Evolutionary conservation across 2,329 filamentous ascomycete species (phyloP).

Genomic region (Cephalotrichum gorgonifer): DNA sequence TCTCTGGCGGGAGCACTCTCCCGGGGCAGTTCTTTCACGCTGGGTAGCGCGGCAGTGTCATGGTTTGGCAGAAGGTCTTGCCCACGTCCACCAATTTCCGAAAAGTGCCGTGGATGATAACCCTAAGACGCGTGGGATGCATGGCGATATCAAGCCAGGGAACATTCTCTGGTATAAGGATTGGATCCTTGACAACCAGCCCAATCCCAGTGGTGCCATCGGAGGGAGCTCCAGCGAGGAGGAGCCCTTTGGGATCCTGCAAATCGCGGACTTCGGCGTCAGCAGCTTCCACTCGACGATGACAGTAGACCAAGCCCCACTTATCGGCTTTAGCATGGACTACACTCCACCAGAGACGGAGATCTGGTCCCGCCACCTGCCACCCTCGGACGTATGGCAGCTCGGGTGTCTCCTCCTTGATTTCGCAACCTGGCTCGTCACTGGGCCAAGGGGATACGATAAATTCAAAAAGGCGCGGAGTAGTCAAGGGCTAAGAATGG

Average conservation of each 20-base stretch:
- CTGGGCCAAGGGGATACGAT: neutral
- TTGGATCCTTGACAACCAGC: neutral
- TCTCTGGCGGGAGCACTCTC: neutral
- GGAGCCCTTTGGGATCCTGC: neutral
- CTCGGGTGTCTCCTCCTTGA: neutral
- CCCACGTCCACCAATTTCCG: neutral
- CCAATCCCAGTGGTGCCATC: neutral
- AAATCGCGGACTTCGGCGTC: neutral
- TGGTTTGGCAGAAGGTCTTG: neutral
- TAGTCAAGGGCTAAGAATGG: neutral
- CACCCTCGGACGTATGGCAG: neutral
- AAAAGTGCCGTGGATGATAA: neutral
- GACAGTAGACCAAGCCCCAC: neutral
- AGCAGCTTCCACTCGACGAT: conserved; percentile 1
- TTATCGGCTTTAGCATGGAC: neutral
- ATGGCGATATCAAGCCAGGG: conserved; percentile 6
- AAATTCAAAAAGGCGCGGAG: neutral
- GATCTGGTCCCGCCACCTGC: neutral
- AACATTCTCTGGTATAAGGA: conserved; percentile 6
- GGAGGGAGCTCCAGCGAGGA: neutral
- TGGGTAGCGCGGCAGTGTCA: neutral
- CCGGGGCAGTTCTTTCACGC: neutral
- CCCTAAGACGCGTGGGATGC: neutral
- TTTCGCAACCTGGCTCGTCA: neutral
- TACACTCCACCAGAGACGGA: neutral